Percentiles rank a stretch among this genome's conserved stretches.
phyloP scores from a whole-genome alignment of 1,284 basidiomycete species.

The Vanrija sp. region DNA sequence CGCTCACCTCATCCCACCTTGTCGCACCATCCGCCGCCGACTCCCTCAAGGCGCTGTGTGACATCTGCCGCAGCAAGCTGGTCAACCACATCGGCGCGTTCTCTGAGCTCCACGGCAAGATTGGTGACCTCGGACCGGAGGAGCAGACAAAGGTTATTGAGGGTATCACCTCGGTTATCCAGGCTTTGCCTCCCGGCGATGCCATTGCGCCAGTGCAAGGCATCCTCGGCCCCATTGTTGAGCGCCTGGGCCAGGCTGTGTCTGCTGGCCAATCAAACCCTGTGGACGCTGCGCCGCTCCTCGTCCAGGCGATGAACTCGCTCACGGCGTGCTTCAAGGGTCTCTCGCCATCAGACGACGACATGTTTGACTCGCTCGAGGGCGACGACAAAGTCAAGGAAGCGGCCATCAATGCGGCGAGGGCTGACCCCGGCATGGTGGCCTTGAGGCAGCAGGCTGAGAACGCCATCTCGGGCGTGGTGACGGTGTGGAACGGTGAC shows the following conservation, averaged over 20 bases:
- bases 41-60: constrained; percentile 75
- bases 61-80: constrained; percentile 72
- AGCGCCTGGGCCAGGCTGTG: constrained; percentile 62
- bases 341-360: constrained; percentile 69
- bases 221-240: constrained; percentile 69
- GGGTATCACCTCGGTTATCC: constrained; percentile 82
- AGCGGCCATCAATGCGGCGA: constrained; percentile 54
- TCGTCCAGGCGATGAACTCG: constrained; percentile 63
- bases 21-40: constrained; percentile 71
- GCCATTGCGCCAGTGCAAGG: constrained; percentile 76
- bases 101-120: constrained; percentile 69
- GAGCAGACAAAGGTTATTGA: constrained; percentile 85
- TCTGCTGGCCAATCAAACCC: constrained; percentile 9
- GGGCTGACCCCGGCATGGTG: constrained; percentile 63
- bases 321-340: constrained; percentile 78
- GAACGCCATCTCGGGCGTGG: constrained; percentile 56
- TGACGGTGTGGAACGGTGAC: constrained; percentile 73
- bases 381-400: constrained; percentile 51
- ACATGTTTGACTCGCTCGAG: constrained; percentile 54
- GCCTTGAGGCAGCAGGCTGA: constrained; percentile 64
- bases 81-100: constrained; percentile 78
- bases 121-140: constrained; percentile 72
- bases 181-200: constrained; percentile 71
- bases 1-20: constrained; percentile 59
- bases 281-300: constrained; percentile 7